Evolutionary conservation across 2,329 filamentous ascomycete genomes (phyloP).

Genomic region (Monilinia fructigena): DNA sequence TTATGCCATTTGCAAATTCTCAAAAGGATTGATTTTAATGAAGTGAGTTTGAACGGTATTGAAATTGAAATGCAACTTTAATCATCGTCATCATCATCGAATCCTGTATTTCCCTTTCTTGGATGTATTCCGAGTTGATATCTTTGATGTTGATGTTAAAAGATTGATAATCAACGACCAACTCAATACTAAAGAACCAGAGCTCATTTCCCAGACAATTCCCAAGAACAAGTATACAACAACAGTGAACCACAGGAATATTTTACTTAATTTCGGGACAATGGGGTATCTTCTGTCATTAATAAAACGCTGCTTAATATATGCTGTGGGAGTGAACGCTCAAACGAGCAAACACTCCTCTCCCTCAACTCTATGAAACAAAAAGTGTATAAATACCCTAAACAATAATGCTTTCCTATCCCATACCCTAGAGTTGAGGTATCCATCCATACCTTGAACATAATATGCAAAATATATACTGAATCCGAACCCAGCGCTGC

Average conservation of each 20-base stretch:
- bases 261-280: background rate
- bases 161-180: too few species aligned
- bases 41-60: too few species aligned
- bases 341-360: background rate
- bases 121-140: too few species aligned
- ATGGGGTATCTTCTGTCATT: background rate
- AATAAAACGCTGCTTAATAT: background rate
- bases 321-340: background rate
- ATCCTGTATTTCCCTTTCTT: too few species aligned
- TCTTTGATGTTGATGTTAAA: background rate
- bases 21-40: too few species aligned
- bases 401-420: background rate
- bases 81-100: too few species aligned
- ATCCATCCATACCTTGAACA: background rate
- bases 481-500: background rate
- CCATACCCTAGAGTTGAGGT: background rate
- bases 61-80: too few species aligned
- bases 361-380: background rate
- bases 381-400: background rate
- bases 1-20: too few species aligned
- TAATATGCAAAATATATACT: constrained; percentile 1
- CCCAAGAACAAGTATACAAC: background rate
- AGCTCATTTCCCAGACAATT: background rate
- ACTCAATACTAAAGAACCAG: background rate
- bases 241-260: background rate